Percentiles rank a stretch among this genome's conserved stretches.
These are phyloP conservation scores for Peronospora belbahrii DNA, from an alignment of 352 stramenopile genomes.

Conservation along the genomic window DNA sequence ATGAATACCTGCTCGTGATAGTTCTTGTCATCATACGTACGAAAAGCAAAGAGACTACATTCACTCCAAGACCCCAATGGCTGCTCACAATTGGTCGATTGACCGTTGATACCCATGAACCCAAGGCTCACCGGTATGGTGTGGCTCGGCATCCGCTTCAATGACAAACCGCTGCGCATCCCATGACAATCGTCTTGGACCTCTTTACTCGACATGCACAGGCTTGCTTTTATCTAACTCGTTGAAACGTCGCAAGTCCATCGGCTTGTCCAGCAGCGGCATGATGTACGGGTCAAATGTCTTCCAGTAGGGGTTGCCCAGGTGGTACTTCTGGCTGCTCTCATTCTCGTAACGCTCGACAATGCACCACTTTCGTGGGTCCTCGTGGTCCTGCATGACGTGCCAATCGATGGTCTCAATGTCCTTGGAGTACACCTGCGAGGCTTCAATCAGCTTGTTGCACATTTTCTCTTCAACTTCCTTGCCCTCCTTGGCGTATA, in stretches of 20 bases:
- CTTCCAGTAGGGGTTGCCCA: constrained; percentile 27
- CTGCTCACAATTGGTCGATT: too few species aligned
- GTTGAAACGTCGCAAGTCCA: constrained; percentile 27
- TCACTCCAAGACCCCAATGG: too few species aligned
- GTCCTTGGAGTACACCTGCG: constrained; percentile 30
- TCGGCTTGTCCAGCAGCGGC: constrained; percentile 22
- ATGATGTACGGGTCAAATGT: constrained; percentile 25
- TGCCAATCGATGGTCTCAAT: constrained; percentile 23
- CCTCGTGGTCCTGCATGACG: constrained; percentile 28
- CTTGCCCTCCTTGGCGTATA: constrained; percentile 32
- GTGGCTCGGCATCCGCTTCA: too few species aligned
- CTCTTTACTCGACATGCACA: neutral
- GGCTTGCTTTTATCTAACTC: constrained; percentile 25
- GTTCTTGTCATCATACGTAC: too few species aligned
- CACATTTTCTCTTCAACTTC: constrained; percentile 31
- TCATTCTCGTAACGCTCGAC: constrained; percentile 30
- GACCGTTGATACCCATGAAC: too few species aligned
- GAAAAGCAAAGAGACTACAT: too few species aligned
- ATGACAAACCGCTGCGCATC: neutral
- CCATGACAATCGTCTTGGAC: neutral
- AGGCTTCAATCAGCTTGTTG: constrained; percentile 32
- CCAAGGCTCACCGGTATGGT: too few species aligned
- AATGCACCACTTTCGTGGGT: constrained; percentile 31
- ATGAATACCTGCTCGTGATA: too few species aligned
- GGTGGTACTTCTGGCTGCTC: constrained; percentile 27